A percentile compares a stretch with the other conserved stretches of the same genome.
Conservation (phyloP, 169 alveolate genomes). For the Perkinsus marinus region DNA sequence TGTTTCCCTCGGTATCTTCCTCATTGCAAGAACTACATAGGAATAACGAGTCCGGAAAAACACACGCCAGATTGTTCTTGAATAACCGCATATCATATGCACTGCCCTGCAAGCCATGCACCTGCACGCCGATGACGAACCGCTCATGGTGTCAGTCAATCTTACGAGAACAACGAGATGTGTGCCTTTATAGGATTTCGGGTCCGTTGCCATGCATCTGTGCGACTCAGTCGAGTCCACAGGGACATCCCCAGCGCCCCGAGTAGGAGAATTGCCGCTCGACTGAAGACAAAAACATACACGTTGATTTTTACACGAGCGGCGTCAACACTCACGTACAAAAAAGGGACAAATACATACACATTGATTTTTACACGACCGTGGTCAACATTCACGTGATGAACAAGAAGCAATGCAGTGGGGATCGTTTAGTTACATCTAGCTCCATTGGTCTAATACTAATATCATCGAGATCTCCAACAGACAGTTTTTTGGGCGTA, state of each 20-base stretch:
- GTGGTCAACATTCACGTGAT: no score
- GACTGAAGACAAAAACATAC: not conserved
- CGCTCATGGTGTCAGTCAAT: not conserved
- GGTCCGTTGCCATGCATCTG: not conserved
- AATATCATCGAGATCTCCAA: no score
- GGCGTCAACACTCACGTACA: no score
- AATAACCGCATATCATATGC: constrained; percentile 71
- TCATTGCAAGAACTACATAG: constrained; percentile 65
- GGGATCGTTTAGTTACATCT: no score
- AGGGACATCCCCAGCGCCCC: not conserved
- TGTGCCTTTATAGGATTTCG: not conserved
- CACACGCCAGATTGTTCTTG: constrained; percentile 54
- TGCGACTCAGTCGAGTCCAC: not conserved
- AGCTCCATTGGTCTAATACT: no score
- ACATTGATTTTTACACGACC: no score
- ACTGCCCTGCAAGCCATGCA: constrained; percentile 17
- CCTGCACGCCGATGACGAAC: not conserved
- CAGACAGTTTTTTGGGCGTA: no score
- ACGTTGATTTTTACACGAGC: not conserved
- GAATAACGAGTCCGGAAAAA: constrained; percentile 61
- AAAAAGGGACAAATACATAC: no score
- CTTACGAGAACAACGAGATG: not conserved
- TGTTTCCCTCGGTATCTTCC: constrained; percentile 70
- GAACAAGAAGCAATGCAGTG: no score
- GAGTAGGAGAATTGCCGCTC: not conserved